Evolutionary conservation across 176 grass and related monocot genomes (phyloP).

Genomic region (Lolium multiflorum): DNA sequence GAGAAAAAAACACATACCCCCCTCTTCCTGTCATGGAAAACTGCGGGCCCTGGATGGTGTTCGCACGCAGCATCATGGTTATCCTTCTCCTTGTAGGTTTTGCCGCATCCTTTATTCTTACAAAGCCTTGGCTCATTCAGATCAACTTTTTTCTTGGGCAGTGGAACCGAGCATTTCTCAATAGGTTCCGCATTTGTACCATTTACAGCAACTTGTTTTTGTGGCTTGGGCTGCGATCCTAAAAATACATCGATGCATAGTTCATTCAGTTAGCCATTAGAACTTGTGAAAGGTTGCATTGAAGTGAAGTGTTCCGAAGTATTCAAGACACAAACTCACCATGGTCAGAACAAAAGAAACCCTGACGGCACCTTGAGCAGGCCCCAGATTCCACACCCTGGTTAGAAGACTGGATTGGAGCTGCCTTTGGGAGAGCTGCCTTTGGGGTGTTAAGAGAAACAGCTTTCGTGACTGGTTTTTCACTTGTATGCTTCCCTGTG

Average conservation of each 20-base stretch:
- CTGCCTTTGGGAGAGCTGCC: slow-evolving; percentile 53
- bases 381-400: slow-evolving; percentile 53
- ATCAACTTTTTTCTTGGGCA: slow-evolving; percentile 74
- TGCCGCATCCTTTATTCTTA: slow-evolving; percentile 96
- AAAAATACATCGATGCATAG: slow-evolving; percentile 22
- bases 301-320: slow-evolving; percentile 43
- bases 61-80: slow-evolving; percentile 91
- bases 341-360: slow-evolving; percentile 98
- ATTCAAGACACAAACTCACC: slow-evolving; percentile 55
- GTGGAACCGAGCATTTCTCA: slow-evolving; percentile 47
- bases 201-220: slow-evolving; percentile 46
- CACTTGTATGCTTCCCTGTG: slow-evolving; percentile 93
- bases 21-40: slow-evolving; percentile 93
- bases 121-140: slow-evolving; percentile 75
- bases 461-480: slow-evolving; percentile 82
- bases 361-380: slow-evolving; percentile 86
- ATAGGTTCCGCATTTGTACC: slow-evolving; percentile 39
- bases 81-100: slow-evolving; percentile 95
- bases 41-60: slow-evolving; percentile 87
- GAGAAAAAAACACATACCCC: slow-evolving; percentile 59
- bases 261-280: background rate
- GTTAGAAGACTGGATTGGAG: slow-evolving; percentile 48
- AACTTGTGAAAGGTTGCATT: background rate
- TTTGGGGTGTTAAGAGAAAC: slow-evolving; percentile 58
- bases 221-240: slow-evolving; percentile 79